phyloP scores from a whole-genome alignment of 2,329 filamentous ascomycete genomes.

The Ceratocystis cubensis region DNA sequence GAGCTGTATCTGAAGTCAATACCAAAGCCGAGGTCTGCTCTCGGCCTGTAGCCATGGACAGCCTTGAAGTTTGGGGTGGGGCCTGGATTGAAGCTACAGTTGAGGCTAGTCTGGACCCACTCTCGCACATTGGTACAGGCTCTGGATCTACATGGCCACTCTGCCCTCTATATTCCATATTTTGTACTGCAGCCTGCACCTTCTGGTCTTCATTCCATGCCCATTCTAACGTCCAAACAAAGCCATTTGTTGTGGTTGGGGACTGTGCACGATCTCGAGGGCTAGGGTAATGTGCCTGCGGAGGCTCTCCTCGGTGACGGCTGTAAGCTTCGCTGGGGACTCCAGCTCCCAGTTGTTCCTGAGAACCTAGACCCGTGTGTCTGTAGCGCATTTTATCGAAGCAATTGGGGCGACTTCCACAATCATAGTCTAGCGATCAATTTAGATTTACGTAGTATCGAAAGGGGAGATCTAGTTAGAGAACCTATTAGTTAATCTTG shows the following conservation, averaged over 20 bases:
- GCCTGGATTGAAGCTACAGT: background rate
- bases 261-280: background rate
- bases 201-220: background rate
- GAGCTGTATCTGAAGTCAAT: background rate
- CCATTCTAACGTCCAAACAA: slow-evolving; percentile 4
- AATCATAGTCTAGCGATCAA: background rate
- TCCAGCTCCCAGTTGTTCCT: background rate
- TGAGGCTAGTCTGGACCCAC: background rate
- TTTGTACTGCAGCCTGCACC: background rate
- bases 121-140: too few species aligned
- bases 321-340: background rate
- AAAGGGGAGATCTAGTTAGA: background rate
- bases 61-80: background rate
- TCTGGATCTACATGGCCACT: background rate
- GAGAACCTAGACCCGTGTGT: background rate
- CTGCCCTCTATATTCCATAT: background rate
- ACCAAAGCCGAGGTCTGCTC: background rate
- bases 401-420: background rate
- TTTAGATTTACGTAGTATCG: background rate
- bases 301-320: background rate
- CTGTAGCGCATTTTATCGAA: background rate
- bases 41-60: background rate
- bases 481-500: background rate
- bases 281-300: background rate
- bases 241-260: background rate